Base-by-base conservation (phyloP, 768 basidiomycete genomes). In the Auricularia sp. region DNA sequence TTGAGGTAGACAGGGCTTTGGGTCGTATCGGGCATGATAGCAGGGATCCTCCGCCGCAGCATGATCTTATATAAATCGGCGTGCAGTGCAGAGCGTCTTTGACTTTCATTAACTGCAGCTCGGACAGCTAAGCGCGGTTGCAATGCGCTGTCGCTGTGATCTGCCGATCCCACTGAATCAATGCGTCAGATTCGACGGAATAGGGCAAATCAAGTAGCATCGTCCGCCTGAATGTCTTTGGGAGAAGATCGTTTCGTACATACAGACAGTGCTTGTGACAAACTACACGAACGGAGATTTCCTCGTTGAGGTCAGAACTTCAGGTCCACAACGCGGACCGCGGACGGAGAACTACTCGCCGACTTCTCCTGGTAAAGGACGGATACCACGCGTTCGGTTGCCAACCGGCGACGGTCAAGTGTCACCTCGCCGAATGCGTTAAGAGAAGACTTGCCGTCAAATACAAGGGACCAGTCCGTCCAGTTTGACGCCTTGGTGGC, bases 381-480 rank as follows among this genome's bases (percentile, higher is more conserved):
- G 47, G 33, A 35, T 14, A 63, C 42, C 10, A 63, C 47, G 21
- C 47, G 34, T 54, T 63, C 42, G 14, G 44, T 33, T 14, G 16
- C 42, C n/a, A 63, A 16, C 42, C 63, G 29, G 10, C n/a, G 24
- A 16, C 47, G 29, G 63, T 63, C 63, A n/a, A 63, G 42, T 7
- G 47, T 54, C 3, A 63, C 47, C 63, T 63, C 63, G n/a, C 63
- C 63, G 35, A 63, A 63, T 7, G 42, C 63, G 14, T 51, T 54
- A 13, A 63, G 63, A 11, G 63, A 24, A 10, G 63, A 47, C 45
- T 42, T 58, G 24, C 63, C 65, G 18, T 59, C 35, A 37, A 59
- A 66, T 8, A 63, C 62, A 21, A 54, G 16, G 14, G 59, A 18
- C 65, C 65, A 65, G 21, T 65, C 65, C 34, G 59, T 65, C 10